Evolutionary conservation across 257 asterid species (phyloP), one percentile per base, ranked within the genome.

Genomic region (Avicennia marina): DNA sequence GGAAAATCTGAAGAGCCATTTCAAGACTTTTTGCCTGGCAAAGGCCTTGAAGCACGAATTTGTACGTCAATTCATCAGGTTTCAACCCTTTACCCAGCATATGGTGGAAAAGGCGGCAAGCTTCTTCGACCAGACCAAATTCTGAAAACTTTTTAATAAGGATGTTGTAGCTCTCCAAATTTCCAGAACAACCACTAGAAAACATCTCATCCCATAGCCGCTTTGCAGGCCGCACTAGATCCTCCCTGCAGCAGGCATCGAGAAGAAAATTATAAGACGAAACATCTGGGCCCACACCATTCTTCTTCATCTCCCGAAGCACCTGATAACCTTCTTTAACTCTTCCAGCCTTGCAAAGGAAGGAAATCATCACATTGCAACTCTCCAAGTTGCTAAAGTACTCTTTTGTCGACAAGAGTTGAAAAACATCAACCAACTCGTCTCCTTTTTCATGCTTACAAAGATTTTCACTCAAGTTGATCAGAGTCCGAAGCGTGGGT

Each of bases 201-300:
- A 91, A 87, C 98, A 91, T 91, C 77, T 91, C 96, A 58, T 91
- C 96, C 95, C 96, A 87, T 32, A 91, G 64, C 59, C 94, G 80
- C 67, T 76, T 87, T 21, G 98, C 98, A 5, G 96, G 96, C 36
- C 91, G 89, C 10, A 87, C 41, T 20, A 87, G 78, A 69, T 87
- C 95, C 24, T 82, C 94, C 69, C 74, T 66, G 69, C 96, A 85
- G 79, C 94, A 85, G 54, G 93, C 94, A 70, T 90, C 88, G 1
- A 91, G 88, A 60, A 91, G 78, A 63, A 53, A 73, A 72, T 91
- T 91, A 71, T 87, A 91, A 53, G 83, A 69, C 36, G 78, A 67
- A 46, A 85, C 68, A 27, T 85, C 83, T 0, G 89, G 94, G 54
- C 39, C 11, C 27, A 86, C 17, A 11, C 94, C 93, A 62, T 81